Base-by-base conservation (phyloP, 345 rosid species). In the Eucalyptus curtisii region DNA sequence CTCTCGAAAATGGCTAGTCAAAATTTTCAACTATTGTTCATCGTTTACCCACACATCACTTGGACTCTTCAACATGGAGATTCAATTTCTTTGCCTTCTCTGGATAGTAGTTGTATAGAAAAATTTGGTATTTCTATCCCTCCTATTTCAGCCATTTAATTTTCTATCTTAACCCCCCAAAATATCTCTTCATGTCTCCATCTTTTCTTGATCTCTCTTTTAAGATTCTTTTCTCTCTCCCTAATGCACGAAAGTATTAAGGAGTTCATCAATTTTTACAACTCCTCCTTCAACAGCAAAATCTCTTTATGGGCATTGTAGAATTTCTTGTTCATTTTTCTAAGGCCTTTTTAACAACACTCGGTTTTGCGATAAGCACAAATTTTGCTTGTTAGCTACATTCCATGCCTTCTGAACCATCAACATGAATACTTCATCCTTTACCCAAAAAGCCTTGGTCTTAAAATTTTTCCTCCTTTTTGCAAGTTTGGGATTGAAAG, bases 21-120 rank as follows among this genome's bases (percentile, higher is more conserved):
- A 6, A 27, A 7, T 15, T 16, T 44, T 80, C 30, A 57, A 53
- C 66, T 42, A 30, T 44, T 16, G 16, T 81, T 42, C 49, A 86
- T 87, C 84, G 19, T 2, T 13, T 22, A 13, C 71, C 92, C 87
- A 90, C 80, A 88, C 52, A 17, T 5, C 44, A 7, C 27, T 81
- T 14, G 16, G 16, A 61, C 44, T 81, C 89, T 25, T 57, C 90
- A 93, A 90, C 82, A 87, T 90, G 66, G 27, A 64, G 7, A 27
- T 81, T 40, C 1, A 20, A 19, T 81, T 45, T 40, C 49, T 45
- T 17, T 81, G 13, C 49, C 49, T 81, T 45, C 49, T 40, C 1
- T 61, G 0, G 17, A 61, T 30, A 30, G 71, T 30, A 6, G 19
- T 61, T 13, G 37, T 17, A 5, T 6, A 30, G 19, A 81, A 81